Evolutionary conservation across 495 filamentous ascomycete genomes (phyloP).

Genomic region (Elasticomyces elasticus): DNA sequence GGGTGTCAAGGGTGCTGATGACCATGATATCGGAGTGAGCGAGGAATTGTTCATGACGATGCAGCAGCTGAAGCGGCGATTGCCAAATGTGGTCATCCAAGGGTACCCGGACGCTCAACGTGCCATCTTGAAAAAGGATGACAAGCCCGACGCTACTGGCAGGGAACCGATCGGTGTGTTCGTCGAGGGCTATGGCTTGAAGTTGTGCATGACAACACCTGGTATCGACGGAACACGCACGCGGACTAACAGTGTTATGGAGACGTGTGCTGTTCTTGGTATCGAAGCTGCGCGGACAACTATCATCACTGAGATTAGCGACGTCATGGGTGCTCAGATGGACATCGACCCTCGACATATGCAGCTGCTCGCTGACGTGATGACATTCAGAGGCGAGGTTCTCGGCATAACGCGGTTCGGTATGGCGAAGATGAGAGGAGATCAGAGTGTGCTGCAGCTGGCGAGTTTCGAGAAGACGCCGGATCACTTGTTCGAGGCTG

Average conservation of each 20-base stretch:
- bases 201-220: constrained; percentile 79
- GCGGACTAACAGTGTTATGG: constrained; percentile 80
- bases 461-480: constrained; percentile 98
- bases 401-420: constrained; percentile 97
- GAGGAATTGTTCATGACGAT: constrained; percentile 71
- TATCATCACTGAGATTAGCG: constrained; percentile 68
- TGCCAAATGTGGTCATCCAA: constrained; percentile 70
- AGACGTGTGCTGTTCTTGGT: constrained; percentile 82
- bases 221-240: constrained; percentile 69
- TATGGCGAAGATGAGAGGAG: constrained; percentile 82
- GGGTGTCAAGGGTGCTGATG: constrained; percentile 6
- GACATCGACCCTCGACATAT: constrained; percentile 96
- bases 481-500: constrained; percentile 94
- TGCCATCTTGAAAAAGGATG: constrained; percentile 77
- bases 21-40: constrained; percentile 15
- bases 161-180: constrained; percentile 43
- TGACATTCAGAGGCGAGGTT: constrained; percentile 98
- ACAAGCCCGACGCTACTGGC: constrained; percentile 46
- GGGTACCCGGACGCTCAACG: constrained; percentile 78
- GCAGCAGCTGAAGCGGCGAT: constrained; percentile 68
- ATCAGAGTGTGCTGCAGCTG: constrained; percentile 75
- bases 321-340: constrained; percentile 78
- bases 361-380: constrained; percentile 95
- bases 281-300: constrained; percentile 88
- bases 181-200: constrained; percentile 90